These are phyloP conservation scores for Aspergillus affinis DNA, from an alignment of 495 filamentous ascomycete genomes.

Conservation along the genomic window DNA sequence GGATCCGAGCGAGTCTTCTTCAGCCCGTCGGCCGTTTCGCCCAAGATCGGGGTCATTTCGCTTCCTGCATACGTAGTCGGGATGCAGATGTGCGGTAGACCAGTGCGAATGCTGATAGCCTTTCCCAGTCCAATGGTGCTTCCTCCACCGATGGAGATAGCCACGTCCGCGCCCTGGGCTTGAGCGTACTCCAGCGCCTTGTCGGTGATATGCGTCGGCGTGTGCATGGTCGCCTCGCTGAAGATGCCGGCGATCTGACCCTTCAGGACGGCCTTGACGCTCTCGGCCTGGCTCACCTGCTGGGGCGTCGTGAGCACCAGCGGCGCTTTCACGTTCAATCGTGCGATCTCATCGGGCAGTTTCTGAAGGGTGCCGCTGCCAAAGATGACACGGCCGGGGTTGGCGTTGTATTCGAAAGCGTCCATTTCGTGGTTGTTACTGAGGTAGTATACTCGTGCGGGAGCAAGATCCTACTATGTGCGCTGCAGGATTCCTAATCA, in stretches of 20 bases:
- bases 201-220: constrained; percentile 61
- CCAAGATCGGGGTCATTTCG: constrained; percentile 69
- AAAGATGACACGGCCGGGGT: constrained; percentile 61
- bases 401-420: constrained; percentile 60
- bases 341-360: constrained; percentile 57
- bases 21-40: constrained; percentile 61
- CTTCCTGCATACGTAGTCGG: constrained; percentile 70
- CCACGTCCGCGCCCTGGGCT: constrained; percentile 47
- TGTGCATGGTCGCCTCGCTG: constrained; percentile 67
- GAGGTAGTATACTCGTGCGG: neutral
- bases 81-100: constrained; percentile 63
- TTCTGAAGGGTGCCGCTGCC: constrained; percentile 60
- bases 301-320: constrained; percentile 60
- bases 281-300: constrained; percentile 53
- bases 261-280: constrained; percentile 48
- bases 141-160: constrained; percentile 64
- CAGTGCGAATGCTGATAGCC: constrained; percentile 64
- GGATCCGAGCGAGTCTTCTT: constrained; percentile 66
- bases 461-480: neutral
- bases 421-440: constrained; percentile 44
- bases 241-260: constrained; percentile 58
- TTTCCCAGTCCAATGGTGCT: constrained; percentile 68
- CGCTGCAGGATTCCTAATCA: neutral
- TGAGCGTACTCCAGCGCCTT: constrained; percentile 56
- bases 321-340: constrained; percentile 54